phyloP scores from a whole-genome alignment of 2,329 filamentous ascomycete species.

The Fusarium chlamydosporum region DNA sequence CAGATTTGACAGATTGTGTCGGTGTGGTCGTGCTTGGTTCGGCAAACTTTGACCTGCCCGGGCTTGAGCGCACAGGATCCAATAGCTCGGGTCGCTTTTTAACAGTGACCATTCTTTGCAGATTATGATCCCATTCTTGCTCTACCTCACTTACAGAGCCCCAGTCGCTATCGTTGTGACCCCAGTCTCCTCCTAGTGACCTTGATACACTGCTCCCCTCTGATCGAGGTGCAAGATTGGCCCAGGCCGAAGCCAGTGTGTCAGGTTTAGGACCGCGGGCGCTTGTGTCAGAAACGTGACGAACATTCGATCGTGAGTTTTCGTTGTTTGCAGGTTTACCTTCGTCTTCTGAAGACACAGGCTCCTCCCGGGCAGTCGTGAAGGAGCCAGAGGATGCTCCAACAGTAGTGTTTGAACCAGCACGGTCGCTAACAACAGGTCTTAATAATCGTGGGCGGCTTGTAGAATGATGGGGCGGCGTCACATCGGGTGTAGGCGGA shows the following conservation, averaged over 20 bases:
- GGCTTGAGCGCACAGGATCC: conserved; percentile 46
- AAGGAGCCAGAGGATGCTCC: conserved; percentile 79
- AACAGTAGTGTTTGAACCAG: conserved; percentile 67
- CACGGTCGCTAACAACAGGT: conserved; percentile 64
- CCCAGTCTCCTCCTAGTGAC: conserved; percentile 63
- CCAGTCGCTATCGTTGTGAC: conserved; percentile 72
- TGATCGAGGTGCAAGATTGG: conserved; percentile 58
- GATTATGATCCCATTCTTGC: conserved; percentile 69
- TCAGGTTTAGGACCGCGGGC: conserved; percentile 49
- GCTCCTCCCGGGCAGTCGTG: conserved; percentile 76
- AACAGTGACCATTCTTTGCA: conserved; percentile 67
- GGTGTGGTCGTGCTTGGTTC: conserved; percentile 65
- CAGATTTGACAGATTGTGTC: conserved; percentile 67
- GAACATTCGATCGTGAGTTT: conserved; percentile 62
- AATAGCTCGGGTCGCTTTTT: conserved; percentile 60
- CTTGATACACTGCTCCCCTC: conserved; percentile 59
- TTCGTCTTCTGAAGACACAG: conserved; percentile 73
- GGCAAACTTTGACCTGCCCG: conserved; percentile 57
- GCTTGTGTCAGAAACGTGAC: conserved; percentile 54
- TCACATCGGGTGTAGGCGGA: conserved; percentile 81
- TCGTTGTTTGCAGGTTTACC: conserved; percentile 60
- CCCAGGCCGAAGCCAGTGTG: conserved; percentile 61
- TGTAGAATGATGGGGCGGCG: conserved; percentile 72
- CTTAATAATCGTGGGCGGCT: conserved; percentile 62
- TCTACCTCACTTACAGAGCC: conserved; percentile 63